Conservation (phyloP, 2,329 filamentous ascomycete genomes). For the Thelonectria rubi region DNA sequence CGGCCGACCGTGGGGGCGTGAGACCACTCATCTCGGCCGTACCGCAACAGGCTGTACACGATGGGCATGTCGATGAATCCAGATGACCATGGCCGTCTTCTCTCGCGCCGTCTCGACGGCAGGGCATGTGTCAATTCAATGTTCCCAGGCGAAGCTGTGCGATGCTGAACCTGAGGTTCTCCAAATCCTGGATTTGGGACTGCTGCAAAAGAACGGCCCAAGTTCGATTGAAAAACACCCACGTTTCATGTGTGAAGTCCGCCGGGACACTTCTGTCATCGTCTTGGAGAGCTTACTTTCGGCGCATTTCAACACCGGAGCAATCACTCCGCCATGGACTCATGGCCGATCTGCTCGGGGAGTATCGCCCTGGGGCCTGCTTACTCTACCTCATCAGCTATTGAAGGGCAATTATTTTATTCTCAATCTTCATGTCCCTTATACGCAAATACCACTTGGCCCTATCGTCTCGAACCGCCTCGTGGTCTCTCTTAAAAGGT, state of each 20-base stretch:
- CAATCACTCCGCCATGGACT: slow-evolving; percentile 2
- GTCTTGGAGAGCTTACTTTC: no score
- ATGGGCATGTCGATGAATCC: slow-evolving; percentile 24
- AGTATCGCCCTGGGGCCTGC: slow-evolving; percentile 16
- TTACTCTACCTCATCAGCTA: slow-evolving; percentile 12
- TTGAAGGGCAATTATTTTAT: slow-evolving; percentile 7
- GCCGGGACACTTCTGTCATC: no score
- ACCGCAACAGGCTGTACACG: slow-evolving; percentile 10
- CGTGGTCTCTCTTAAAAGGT: not conserved
- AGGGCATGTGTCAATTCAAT: slow-evolving; percentile 17
- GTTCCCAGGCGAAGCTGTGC: slow-evolving; percentile 22
- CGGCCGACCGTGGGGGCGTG: slow-evolving; percentile 17
- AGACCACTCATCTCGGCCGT: slow-evolving; percentile 17
- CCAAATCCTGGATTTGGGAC: no score
- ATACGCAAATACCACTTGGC: not conserved
- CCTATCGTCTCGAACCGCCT: not conserved
- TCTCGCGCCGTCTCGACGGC: slow-evolving; percentile 8
- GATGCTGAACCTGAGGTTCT: no score
- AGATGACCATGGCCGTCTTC: slow-evolving; percentile 20
- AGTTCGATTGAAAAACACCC: no score
- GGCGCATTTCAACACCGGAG: slow-evolving; percentile 16
- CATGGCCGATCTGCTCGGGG: slow-evolving; percentile 1
- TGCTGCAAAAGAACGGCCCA: no score
- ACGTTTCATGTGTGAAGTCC: no score
- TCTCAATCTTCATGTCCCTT: no score